A percentile compares a stretch with the other conserved stretches of the same genome.
phyloP scores from a whole-genome alignment of 225 moss, liverwort and hornwort species.

The Bryoerythrophyllum caledonicum region DNA sequence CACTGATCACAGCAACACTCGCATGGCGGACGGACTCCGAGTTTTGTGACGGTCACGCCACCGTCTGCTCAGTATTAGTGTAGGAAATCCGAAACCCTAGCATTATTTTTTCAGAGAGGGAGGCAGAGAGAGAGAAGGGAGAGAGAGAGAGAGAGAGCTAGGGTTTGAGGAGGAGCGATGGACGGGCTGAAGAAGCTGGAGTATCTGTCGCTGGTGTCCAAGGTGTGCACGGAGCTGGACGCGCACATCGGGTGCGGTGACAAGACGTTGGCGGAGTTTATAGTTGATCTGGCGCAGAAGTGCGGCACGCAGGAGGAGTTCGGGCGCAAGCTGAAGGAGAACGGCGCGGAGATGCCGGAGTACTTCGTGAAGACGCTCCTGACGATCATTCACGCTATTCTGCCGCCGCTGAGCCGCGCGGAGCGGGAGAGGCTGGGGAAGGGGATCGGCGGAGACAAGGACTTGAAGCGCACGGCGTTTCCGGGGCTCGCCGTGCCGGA shows the following conservation, averaged over 20 bases:
- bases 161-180: constrained; percentile 31
- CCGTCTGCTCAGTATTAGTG: too few species aligned
- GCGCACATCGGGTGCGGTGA: constrained; percentile 82
- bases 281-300: constrained; percentile 81
- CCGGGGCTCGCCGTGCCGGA: constrained; percentile 87
- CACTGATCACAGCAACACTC: too few species aligned
- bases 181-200: constrained; percentile 87
- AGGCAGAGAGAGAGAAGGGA: neutral
- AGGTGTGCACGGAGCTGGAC: constrained; percentile 93
- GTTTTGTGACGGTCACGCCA: too few species aligned
- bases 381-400: constrained; percentile 86
- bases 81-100: too few species aligned
- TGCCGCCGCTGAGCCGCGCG: constrained; percentile 64
- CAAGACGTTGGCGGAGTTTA: constrained; percentile 85
- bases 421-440: constrained; percentile 53
- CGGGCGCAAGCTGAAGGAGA: constrained; percentile 51
- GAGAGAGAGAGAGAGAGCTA: neutral
- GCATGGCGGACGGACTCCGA: too few species aligned
- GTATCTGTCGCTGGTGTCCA: constrained; percentile 84
- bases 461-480: constrained; percentile 59
- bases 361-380: constrained; percentile 85
- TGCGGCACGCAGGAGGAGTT: constrained; percentile 71
- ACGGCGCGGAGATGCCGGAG: constrained; percentile 94
- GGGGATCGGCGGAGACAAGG: constrained; percentile 41
- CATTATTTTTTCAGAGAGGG: neutral